Percentiles rank a stretch among this genome's conserved stretches.
phyloP scores from a whole-genome alignment of 2,329 filamentous ascomycete species.

The Monilinia laxa region DNA sequence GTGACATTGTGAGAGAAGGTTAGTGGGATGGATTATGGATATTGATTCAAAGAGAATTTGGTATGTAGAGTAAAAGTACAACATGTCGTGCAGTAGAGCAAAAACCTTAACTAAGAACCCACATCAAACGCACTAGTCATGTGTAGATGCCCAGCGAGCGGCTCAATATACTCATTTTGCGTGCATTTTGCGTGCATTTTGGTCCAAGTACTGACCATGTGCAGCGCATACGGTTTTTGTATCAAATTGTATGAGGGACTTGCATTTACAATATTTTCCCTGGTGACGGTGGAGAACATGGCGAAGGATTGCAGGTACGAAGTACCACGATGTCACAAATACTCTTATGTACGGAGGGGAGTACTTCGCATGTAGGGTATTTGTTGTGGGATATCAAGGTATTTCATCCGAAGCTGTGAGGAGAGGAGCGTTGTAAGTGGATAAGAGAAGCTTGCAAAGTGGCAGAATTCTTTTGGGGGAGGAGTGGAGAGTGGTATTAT shows the following conservation, averaged over 20 bases:
- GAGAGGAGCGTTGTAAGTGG: background rate
- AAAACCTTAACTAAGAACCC: background rate
- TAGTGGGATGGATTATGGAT: conserved; percentile 2
- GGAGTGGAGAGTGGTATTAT: background rate
- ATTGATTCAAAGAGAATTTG: no score
- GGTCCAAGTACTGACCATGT: no score
- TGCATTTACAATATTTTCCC: background rate
- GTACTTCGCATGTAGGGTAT: background rate
- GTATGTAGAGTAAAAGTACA: background rate
- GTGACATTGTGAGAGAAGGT: background rate
- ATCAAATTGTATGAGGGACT: conserved; percentile 3
- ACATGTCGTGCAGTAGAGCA: conserved; percentile 10
- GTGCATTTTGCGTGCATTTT: no score
- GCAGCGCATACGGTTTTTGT: background rate
- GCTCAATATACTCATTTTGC: background rate
- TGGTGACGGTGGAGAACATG: background rate
- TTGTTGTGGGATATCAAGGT: background rate
- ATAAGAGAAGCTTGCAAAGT: background rate
- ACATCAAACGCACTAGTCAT: background rate
- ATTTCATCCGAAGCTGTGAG: conserved; percentile 7
- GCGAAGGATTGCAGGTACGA: background rate
- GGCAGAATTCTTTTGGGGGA: background rate
- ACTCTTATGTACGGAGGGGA: background rate
- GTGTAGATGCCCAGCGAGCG: conserved; percentile 15
- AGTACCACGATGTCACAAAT: background rate